Evolutionary conservation across 148 eudicot genomes (phyloP), one percentile per base, ranked within the genome.

Genomic region (Heliamphora exappendiculata): DNA sequence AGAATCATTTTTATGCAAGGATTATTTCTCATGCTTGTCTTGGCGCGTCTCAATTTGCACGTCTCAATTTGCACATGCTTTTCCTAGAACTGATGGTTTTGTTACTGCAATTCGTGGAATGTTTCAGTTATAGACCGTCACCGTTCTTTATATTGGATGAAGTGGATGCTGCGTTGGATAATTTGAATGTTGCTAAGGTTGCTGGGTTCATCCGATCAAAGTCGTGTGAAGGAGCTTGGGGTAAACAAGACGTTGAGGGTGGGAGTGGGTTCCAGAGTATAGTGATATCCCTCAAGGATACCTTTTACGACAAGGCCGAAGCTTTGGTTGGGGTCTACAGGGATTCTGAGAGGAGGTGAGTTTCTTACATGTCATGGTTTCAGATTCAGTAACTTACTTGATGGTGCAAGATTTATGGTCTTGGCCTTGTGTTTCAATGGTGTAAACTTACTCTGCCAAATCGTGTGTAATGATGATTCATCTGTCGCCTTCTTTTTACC

Each of bases 101-200:
- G 37, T 16, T 37, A 34, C 73, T 79, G 49, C 0, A 34, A 17
- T 54, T n/a, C 47, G 24, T 26, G 67, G 53, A 20, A 36, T 75
- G 5, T 68, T 80, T 59, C 84, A 83, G 99, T 82, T 96, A 85
- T 71, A 89, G 88, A 86, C 97, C 99, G 59, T 96, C 99, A 1
- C 99, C 99, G 7, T 96, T 96, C 84, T 96, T 96, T 78, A 93
- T 96, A 58, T 76, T 96, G 90, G 99, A 96, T 76, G 99, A 93
- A 87, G 99, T 96, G 75, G 99, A 96, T 80, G 99, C 99, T 78
- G 99, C 99, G 42, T 76, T 96, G 66, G 99, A 96, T 76, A 96
- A 96, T 80, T 77, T 96, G 75, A 96, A 96, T 75, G 99, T 96
- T 50, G 91, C 99, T 16, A 96, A 93, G 82, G 97, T 96, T 70